These are phyloP conservation scores for Colletotrichum cuscutae DNA, from an alignment of 2,329 filamentous ascomycete genomes.

Conservation along the genomic window DNA sequence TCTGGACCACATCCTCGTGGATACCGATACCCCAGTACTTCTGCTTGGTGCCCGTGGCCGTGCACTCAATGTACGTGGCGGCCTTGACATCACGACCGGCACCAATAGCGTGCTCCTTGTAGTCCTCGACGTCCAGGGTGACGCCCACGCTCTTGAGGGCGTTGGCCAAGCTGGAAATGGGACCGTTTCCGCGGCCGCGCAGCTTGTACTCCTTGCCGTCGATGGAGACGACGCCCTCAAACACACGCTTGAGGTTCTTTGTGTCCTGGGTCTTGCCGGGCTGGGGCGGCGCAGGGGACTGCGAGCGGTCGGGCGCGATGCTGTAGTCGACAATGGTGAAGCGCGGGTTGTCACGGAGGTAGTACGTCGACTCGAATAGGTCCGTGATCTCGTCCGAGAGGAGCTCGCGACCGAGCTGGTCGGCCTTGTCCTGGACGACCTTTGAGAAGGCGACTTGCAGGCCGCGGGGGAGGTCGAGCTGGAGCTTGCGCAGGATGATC, in stretches of 20 bases:
- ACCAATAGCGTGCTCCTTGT: constrained; percentile 96
- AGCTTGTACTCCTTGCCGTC: constrained; percentile 84
- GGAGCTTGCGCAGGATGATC: constrained; percentile 89
- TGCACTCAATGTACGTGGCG: constrained; percentile 95
- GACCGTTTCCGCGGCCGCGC: constrained; percentile 85
- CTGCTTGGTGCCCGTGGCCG: constrained; percentile 70
- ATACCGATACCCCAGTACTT: constrained; percentile 92
- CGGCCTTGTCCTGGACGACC: constrained; percentile 85
- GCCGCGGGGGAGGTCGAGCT: constrained; percentile 91
- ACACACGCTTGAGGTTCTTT: constrained; percentile 81
- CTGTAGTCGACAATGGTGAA: constrained; percentile 93
- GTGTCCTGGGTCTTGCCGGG: constrained; percentile 80
- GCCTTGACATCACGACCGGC: constrained; percentile 85
- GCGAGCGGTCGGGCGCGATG: constrained; percentile 85
- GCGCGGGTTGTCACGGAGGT: constrained; percentile 82
- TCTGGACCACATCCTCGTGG: constrained; percentile 92
- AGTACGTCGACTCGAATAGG: constrained; percentile 91
- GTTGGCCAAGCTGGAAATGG: constrained; percentile 87
- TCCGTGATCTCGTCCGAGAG: constrained; percentile 84
- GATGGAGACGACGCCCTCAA: constrained; percentile 85
- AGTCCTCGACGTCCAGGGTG: constrained; percentile 90
- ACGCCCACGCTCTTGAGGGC: constrained; percentile 83
- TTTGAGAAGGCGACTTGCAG: constrained; percentile 92
- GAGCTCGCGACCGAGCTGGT: constrained; percentile 85
- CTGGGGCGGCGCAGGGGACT: constrained; percentile 75